Evolutionary conservation across 1,284 basidiomycete species (phyloP).

Genomic region (Irpex lacteus): DNA sequence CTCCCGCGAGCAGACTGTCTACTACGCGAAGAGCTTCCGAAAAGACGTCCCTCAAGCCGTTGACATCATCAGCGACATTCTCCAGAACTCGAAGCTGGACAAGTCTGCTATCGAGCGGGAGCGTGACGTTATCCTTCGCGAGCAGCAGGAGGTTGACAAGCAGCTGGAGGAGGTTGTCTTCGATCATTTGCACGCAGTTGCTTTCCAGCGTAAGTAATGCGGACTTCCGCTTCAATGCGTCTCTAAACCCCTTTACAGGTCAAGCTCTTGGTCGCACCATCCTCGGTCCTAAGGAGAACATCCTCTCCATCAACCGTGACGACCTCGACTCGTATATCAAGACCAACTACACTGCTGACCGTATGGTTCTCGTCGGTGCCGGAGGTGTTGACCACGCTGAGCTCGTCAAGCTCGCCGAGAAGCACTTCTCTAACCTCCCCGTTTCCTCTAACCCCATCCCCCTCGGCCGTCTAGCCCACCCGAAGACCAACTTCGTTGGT

Average conservation of each 20-base stretch:
- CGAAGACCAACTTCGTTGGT: constrained; percentile 85
- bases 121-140: constrained; percentile 94
- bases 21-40: constrained; percentile 98
- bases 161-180: constrained; percentile 98
- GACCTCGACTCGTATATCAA: constrained; percentile 93
- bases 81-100: constrained; percentile 98
- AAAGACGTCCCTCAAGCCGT: constrained; percentile 92
- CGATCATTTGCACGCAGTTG: constrained; percentile 95
- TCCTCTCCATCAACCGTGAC: constrained; percentile 91
- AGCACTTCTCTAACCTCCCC: constrained; percentile 91
- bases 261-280: constrained; percentile 97
- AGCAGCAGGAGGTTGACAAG: constrained; percentile 99
- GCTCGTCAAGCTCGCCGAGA: constrained; percentile 93
- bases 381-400: constrained; percentile 93
- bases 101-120: constrained; percentile 89
- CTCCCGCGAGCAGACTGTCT: constrained; percentile 98
- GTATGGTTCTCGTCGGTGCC: constrained; percentile 97
- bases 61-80: constrained; percentile 97
- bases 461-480: constrained; percentile 76
- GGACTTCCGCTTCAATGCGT: background rate
- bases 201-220: constrained; percentile 64
- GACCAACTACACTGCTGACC: constrained; percentile 98
- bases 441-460: constrained; percentile 87
- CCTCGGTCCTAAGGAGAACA: constrained; percentile 95
- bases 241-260: constrained; percentile 40